Conservation (phyloP, 805 yeast species). For the Maudiozyma turicensis region DNA sequence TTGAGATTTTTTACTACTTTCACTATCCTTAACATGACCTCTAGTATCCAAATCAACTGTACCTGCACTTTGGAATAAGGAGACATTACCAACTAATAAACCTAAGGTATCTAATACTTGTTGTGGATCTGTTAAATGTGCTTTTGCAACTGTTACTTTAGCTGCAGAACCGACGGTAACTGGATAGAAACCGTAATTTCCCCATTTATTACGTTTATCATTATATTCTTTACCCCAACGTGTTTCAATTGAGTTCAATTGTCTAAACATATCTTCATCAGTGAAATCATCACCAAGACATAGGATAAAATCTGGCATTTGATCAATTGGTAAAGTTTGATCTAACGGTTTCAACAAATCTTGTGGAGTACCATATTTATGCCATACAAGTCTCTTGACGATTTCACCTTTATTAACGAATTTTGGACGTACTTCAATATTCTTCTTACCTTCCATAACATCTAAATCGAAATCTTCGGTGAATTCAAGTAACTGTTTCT, state of each 20-base stretch:
- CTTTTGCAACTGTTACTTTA: conserved; percentile 73
- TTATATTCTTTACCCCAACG: conserved; percentile 29
- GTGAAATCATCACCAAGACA: conserved; percentile 95
- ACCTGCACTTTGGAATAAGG: conserved; percentile 70
- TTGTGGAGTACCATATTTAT: conserved; percentile 50
- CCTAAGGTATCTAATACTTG: conserved; percentile 83
- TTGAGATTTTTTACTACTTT: conserved; percentile 32
- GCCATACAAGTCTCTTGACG: conserved; percentile 65
- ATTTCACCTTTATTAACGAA: conserved; percentile 96
- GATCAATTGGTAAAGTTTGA: conserved; percentile 30
- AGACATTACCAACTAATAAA: conserved; percentile 65
- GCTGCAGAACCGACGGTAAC: conserved; percentile 91
- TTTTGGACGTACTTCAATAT: conserved; percentile 92
- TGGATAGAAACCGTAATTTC: conserved; percentile 61
- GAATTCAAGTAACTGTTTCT: conserved; percentile 49
- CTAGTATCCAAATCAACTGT: conserved; percentile 67
- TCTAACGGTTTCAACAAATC: conserved; percentile 29
- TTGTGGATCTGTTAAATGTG: conserved; percentile 74
- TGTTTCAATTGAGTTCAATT: conserved; percentile 54
- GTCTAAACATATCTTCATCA: conserved; percentile 94
- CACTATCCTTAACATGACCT: conserved; percentile 50
- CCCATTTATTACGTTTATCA: conserved; percentile 36
- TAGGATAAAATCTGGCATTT: conserved; percentile 71
- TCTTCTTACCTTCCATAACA: conserved; percentile 95
- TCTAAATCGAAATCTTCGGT: conserved; percentile 76